phyloP scores from a whole-genome alignment of 2,329 filamentous ascomycete species.

The Botrytis byssoidea region DNA sequence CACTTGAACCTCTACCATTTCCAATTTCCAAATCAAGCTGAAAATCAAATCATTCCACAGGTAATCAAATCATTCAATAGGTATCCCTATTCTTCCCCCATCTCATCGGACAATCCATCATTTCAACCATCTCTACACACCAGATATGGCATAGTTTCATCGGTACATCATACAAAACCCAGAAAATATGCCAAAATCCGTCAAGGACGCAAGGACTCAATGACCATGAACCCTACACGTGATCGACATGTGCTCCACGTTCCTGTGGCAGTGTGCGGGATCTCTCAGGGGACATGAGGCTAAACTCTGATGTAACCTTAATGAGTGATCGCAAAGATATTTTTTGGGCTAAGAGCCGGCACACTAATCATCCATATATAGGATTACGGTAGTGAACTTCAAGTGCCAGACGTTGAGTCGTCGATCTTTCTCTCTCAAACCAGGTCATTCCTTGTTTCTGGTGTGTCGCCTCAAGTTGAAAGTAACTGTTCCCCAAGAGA shows the following conservation, averaged over 20 bases:
- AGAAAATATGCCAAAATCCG: neutral
- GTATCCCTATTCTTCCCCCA: neutral
- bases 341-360: neutral
- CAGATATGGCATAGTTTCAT: neutral
- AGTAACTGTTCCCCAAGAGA: too few relatives aligned
- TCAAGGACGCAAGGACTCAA: neutral
- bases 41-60: neutral
- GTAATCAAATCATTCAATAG: neutral
- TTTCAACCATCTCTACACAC: neutral
- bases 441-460: neutral
- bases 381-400: neutral
- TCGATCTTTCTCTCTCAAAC: neutral
- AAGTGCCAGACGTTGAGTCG: neutral
- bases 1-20: neutral
- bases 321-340: neutral
- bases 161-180: neutral
- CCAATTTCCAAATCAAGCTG: neutral
- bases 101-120: neutral
- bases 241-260: neutral
- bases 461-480: neutral
- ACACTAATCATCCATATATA: neutral
- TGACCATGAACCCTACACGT: slow-evolving; percentile 2
- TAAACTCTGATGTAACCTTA: neutral
- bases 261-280: neutral
- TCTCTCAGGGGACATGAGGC: neutral